Percentiles rank a stretch among this genome's conserved stretches.
phyloP scores from a whole-genome alignment of 1,284 basidiomycete genomes.

The Leccinum subfulvum region DNA sequence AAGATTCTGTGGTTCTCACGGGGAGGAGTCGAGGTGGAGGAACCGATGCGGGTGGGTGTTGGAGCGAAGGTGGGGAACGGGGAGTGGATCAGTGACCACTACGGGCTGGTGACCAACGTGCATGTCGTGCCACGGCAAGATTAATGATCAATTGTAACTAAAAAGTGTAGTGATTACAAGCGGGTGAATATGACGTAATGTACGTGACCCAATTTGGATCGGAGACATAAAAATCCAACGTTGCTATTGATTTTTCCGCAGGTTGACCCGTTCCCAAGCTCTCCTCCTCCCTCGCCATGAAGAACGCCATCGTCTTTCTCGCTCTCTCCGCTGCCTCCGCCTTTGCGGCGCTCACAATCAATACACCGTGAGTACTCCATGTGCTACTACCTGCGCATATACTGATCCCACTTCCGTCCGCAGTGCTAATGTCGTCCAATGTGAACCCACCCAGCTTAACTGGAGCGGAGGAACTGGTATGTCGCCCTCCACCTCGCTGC shows the following conservation, averaged over 20 bases:
- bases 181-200: slow-evolving; percentile 9
- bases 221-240: slow-evolving; percentile 32
- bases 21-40: slow-evolving; percentile 46
- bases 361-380: slow-evolving; percentile 56
- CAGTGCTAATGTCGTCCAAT: slow-evolving; percentile 41
- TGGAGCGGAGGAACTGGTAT: slow-evolving; percentile 53
- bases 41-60: slow-evolving; percentile 53
- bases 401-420: slow-evolving; percentile 9
- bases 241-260: slow-evolving; percentile 20
- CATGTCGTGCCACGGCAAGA: slow-evolving; percentile 31
- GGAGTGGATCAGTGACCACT: slow-evolving; percentile 67
- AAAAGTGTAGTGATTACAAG: slow-evolving; percentile 21
- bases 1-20: slow-evolving; percentile 57
- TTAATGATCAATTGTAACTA: slow-evolving; percentile 4
- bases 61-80: slow-evolving; percentile 42
- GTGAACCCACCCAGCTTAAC: slow-evolving; percentile 47
- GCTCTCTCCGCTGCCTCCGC: slow-evolving; percentile 41
- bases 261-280: slow-evolving; percentile 9
- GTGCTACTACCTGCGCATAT: background rate
- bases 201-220: slow-evolving; percentile 24
- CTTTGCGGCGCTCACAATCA: slow-evolving; percentile 43
- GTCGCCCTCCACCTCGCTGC: slow-evolving; percentile 24
- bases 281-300: slow-evolving; percentile 38
- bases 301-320: slow-evolving; percentile 40
- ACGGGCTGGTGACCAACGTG: slow-evolving; percentile 52